These are phyloP conservation scores for Hygrophorus russula DNA, from an alignment of 768 basidiomycete genomes.

Conservation along the genomic window DNA sequence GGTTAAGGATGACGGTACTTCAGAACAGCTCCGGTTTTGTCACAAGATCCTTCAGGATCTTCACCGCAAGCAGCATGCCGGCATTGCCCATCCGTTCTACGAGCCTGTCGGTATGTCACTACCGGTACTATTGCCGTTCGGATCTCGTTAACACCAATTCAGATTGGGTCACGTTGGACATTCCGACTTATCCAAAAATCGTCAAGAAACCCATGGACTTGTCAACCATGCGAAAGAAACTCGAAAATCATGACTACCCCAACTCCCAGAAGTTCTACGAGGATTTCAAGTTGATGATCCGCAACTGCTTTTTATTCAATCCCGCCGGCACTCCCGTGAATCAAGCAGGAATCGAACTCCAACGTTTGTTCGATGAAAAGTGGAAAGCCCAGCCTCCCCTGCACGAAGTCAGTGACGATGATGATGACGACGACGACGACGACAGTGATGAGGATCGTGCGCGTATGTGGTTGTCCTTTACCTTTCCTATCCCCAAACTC, in stretches of 20 bases:
- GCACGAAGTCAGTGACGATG: conserved; percentile 46
- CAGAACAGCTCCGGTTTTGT: conserved; percentile 82
- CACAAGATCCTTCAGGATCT: conserved; percentile 64
- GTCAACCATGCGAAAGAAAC: conserved; percentile 75
- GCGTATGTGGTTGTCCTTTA: conserved; percentile 34
- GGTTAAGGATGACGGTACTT: conserved; percentile 52
- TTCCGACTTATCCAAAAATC: conserved; percentile 79
- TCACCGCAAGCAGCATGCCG: conserved; percentile 66
- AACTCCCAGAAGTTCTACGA: conserved; percentile 74
- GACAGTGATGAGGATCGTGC: conserved; percentile 58
- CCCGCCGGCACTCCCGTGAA: conserved; percentile 82
- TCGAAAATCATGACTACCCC: conserved; percentile 67
- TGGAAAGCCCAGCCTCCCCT: conserved; percentile 71
- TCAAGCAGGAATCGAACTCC: conserved; percentile 74
- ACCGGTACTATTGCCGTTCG: conserved; percentile 1
- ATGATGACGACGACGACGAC: conserved; percentile 57
- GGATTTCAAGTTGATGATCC: conserved; percentile 92
- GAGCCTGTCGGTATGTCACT: conserved; percentile 78
- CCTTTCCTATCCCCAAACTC: conserved; percentile 3
- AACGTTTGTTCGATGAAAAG: conserved; percentile 85
- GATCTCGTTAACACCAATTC: conserved; percentile 1
- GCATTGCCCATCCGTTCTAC: conserved; percentile 75
- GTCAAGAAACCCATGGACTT: conserved; percentile 96
- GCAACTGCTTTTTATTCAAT: conserved; percentile 90
- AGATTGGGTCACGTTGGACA: conserved; percentile 72